Percentiles rank a stretch among this genome's conserved stretches.
Conservation (phyloP, 2,329 filamentous ascomycete species). For the Metarhizium album region DNA sequence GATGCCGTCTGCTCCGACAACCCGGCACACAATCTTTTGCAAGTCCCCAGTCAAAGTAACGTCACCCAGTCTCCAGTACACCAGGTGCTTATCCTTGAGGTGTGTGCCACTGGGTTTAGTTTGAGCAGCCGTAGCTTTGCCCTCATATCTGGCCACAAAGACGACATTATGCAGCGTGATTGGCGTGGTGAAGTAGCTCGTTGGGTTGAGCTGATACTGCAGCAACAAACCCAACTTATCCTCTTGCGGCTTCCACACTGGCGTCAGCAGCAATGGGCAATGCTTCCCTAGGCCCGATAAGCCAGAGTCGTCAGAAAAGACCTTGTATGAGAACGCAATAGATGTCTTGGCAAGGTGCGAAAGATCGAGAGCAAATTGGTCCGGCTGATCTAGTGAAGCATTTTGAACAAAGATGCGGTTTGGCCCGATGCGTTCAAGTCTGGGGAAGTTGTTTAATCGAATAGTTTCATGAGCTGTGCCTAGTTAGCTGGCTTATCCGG, state of each 20-base stretch:
- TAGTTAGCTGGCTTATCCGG: background rate
- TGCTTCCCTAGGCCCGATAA: constrained; percentile 36
- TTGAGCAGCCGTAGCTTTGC: constrained; percentile 56
- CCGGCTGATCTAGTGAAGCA: constrained; percentile 50
- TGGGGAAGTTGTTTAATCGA: constrained; percentile 75
- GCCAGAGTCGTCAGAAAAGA: constrained; percentile 58
- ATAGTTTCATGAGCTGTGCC: constrained; percentile 50
- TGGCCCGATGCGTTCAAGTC: constrained; percentile 84
- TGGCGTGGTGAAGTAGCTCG: constrained; percentile 34
- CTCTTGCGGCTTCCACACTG: constrained; percentile 73
- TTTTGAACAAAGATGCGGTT: constrained; percentile 86
- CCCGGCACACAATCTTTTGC: constrained; percentile 73
- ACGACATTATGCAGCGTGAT: constrained; percentile 58
- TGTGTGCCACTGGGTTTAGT: constrained; percentile 75
- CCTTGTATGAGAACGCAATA: constrained; percentile 85
- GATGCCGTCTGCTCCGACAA: constrained; percentile 59
- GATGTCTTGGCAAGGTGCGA: constrained; percentile 61
- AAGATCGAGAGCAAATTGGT: constrained; percentile 71
- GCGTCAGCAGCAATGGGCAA: constrained; percentile 62
- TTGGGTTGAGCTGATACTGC: constrained; percentile 73
- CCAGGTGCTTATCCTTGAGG: constrained; percentile 61
- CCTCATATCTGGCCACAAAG: constrained; percentile 61
- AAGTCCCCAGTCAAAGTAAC: constrained; percentile 55
- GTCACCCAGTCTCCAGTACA: constrained; percentile 74
- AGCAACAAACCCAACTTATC: constrained; percentile 80